These are phyloP conservation scores for Fusarium beomiforme DNA, from an alignment of 2,329 filamentous ascomycete species.

Conservation along the genomic window DNA sequence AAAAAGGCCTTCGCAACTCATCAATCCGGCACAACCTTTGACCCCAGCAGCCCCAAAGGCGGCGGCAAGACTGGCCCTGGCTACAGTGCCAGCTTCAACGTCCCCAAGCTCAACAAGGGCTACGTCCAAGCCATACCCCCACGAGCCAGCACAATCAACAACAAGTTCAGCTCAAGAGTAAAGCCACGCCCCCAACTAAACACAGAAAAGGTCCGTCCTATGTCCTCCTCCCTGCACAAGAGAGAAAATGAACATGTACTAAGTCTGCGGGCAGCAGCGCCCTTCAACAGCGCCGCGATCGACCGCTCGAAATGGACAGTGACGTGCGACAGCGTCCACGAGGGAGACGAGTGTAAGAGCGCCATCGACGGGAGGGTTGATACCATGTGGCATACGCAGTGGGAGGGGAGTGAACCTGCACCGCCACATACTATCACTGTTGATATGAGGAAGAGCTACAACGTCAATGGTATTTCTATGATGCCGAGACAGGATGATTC, in stretches of 20 bases:
- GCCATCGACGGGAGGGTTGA: constrained; percentile 7
- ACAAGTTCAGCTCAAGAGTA: not conserved
- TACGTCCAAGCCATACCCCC: constrained; percentile 11
- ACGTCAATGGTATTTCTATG: constrained; percentile 25
- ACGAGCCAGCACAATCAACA: not conserved
- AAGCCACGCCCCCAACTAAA: not conserved
- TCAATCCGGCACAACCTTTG: constrained; percentile 10
- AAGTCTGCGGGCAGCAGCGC: constrained; percentile 20
- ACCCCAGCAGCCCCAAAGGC: constrained; percentile 1
- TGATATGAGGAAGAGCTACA: constrained; percentile 19
- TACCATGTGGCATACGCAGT: constrained; percentile 22
- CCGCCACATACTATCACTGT: constrained; percentile 27
- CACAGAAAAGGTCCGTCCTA: constrained; percentile 3
- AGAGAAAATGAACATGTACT: not conserved
- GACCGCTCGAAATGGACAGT: constrained; percentile 17
- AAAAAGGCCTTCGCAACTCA: not conserved
- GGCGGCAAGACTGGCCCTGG: constrained; percentile 12
- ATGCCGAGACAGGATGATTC: constrained; percentile 24
- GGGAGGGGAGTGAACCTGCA: not conserved
- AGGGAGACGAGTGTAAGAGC: constrained; percentile 10
- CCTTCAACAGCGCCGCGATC: constrained; percentile 3
- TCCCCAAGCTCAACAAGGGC: constrained; percentile 12
- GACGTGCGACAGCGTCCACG: constrained; percentile 17
- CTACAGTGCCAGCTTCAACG: not conserved
- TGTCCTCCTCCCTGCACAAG: not conserved